Evolutionary conservation across 306 rosid species (phyloP).

Genomic region (Cucumis hystrix): DNA sequence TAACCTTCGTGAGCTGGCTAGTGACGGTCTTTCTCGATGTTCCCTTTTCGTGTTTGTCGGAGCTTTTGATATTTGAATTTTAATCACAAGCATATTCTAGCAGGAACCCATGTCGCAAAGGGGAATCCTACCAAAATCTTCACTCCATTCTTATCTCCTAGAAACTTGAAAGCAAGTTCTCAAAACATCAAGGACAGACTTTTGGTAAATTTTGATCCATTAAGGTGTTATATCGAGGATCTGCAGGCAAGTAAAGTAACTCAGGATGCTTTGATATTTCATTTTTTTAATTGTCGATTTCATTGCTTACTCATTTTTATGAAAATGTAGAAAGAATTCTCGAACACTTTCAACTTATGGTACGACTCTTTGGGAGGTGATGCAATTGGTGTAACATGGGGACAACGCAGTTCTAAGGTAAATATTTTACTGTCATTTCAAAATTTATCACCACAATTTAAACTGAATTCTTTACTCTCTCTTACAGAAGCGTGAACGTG

Average conservation of each 20-base stretch:
- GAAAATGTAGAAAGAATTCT: conserved; percentile 43
- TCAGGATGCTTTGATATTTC: conserved; percentile 1
- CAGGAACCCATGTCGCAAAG: conserved; percentile 52
- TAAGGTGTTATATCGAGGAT: conserved; percentile 53
- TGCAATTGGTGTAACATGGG: conserved; percentile 84
- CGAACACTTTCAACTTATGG: conserved; percentile 61
- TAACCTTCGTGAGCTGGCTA: conserved; percentile 12
- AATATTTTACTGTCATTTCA: not conserved
- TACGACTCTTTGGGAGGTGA: conserved; percentile 93
- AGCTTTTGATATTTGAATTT: conserved; percentile 7
- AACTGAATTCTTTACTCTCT: not conserved
- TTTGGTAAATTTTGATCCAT: conserved; percentile 74
- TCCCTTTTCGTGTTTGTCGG: not conserved
- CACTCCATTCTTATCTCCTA: conserved; percentile 56
- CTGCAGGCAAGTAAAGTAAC: conserved; percentile 63
- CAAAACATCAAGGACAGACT: conserved; percentile 52
- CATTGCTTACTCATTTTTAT: conserved; percentile 1
- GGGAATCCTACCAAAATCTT: conserved; percentile 60
- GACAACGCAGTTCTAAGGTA: conserved; percentile 53
- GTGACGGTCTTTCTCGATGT: not conserved
- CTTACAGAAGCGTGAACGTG: conserved; percentile 57
- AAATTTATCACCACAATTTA: not conserved
- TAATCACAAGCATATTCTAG: not conserved
- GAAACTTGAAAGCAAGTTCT: conserved; percentile 45
- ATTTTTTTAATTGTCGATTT: not conserved